Percentiles rank a stretch among this genome's conserved stretches.
phyloP scores from a whole-genome alignment of 192 early-diverging fungal genomes.

The Entomortierella chlamydospora region DNA sequence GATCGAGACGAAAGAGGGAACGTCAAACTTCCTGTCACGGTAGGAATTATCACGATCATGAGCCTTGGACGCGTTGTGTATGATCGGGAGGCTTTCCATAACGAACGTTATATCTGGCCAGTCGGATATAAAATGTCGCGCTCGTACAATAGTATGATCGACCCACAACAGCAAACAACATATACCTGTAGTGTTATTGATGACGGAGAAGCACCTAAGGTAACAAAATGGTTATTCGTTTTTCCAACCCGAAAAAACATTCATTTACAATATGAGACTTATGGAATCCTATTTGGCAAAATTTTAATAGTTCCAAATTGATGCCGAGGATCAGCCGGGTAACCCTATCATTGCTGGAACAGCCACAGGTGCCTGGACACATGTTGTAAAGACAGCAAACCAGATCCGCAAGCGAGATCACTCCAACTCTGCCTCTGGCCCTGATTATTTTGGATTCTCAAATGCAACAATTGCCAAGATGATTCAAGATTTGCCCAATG shows the following conservation, averaged over 20 bases:
- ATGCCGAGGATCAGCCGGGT: slow-evolving; percentile 80
- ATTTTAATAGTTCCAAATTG: slow-evolving; percentile 87
- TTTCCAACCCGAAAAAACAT: too few relatives aligned
- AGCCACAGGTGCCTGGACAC: slow-evolving; percentile 92
- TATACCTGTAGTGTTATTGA: slow-evolving; percentile 88
- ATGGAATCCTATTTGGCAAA: too few relatives aligned
- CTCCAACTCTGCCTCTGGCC: slow-evolving; percentile 85
- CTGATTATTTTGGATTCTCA: slow-evolving; percentile 93
- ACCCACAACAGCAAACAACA: slow-evolving; percentile 60
- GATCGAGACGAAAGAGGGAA: slow-evolving; percentile 73
- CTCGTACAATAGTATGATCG: slow-evolving; percentile 68
- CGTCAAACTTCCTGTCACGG: slow-evolving; percentile 79
- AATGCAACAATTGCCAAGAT: slow-evolving; percentile 86
- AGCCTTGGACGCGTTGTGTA: slow-evolving; percentile 78
- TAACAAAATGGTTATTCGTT: slow-evolving; percentile 15
- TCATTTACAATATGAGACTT: too few relatives aligned
- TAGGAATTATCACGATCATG: slow-evolving; percentile 84
- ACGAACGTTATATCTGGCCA: slow-evolving; percentile 92
- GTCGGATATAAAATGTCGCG: slow-evolving; percentile 80
- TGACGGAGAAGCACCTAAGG: slow-evolving; percentile 76
- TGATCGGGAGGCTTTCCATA: slow-evolving; percentile 85
- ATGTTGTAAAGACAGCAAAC: slow-evolving; percentile 83
- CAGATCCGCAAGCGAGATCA: slow-evolving; percentile 81
- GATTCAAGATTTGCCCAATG: slow-evolving; percentile 89
- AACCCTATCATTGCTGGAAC: slow-evolving; percentile 79